Evolutionary conservation across 495 filamentous ascomycete species (phyloP).

Genomic region (Xylaria palmicola): DNA sequence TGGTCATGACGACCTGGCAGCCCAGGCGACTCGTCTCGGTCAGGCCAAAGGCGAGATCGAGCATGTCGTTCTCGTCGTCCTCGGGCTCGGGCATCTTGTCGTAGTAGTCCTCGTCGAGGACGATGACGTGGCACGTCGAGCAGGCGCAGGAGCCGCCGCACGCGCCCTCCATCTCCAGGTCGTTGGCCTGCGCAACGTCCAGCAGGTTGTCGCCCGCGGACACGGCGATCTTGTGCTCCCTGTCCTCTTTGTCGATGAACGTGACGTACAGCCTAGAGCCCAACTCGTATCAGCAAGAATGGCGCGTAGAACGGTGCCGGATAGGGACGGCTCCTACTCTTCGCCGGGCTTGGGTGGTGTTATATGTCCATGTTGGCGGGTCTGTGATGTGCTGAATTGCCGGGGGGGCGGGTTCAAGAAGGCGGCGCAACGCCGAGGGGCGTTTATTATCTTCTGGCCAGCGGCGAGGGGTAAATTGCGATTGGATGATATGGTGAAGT

Average conservation of each 20-base stretch:
- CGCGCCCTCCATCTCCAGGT: slow-evolving; percentile 97
- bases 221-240: slow-evolving; percentile 72
- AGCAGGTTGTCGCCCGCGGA: slow-evolving; percentile 85
- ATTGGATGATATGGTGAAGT: not conserved
- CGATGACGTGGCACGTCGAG: slow-evolving; percentile 96
- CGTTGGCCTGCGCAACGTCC: slow-evolving; percentile 91
- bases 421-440: slow-evolving; percentile 1
- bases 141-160: slow-evolving; percentile 96
- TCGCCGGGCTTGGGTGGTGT: slow-evolving; percentile 86
- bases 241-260: slow-evolving; percentile 91
- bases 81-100: slow-evolving; percentile 90
- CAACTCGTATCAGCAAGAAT: not conserved
- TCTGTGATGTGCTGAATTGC: slow-evolving; percentile 64
- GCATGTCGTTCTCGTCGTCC: slow-evolving; percentile 99
- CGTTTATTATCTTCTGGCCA: not conserved
- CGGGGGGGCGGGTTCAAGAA: slow-evolving; percentile 36
- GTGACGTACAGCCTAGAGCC: slow-evolving; percentile 74
- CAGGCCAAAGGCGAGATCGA: slow-evolving; percentile 92
- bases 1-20: slow-evolving; percentile 89
- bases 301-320: slow-evolving; percentile 1
- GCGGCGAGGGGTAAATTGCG: not conserved
- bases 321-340: slow-evolving; percentile 62
- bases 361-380: slow-evolving; percentile 70
- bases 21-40: slow-evolving; percentile 96
- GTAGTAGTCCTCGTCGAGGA: slow-evolving; percentile 77